Evolutionary conservation across 2,329 filamentous ascomycete genomes (phyloP), one percentile per base, ranked within the genome.

Genomic region (Aspergillus sp.): DNA sequence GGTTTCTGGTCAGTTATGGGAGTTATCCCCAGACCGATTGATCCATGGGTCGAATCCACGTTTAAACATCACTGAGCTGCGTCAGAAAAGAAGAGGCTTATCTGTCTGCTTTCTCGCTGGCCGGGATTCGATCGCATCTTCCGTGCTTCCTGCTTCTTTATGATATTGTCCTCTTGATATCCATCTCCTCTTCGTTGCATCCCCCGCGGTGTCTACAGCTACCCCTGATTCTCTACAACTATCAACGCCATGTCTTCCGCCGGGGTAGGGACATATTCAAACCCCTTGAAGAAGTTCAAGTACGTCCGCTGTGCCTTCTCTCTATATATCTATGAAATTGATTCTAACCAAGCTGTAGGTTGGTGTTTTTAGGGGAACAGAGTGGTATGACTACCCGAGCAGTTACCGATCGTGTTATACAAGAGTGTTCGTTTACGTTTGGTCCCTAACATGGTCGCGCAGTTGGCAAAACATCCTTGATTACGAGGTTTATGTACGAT

Each of bases 221-320:
- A 52, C 63, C 64, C 63, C 63, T 66, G 57, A 68, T 55, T 56
- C 51, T 46, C 53, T 51, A 54, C 52, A 54, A 48, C 51, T 42
- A 60, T 65, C 70, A 80, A 39, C 36, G 27, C 67, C 67, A 95
- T 95, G 90, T 87, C 90, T 70, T 66, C 69, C 51, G 82, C 88
- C 73, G 73, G 72, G 49, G 83, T 83, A 64, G 87, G 86, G 70
- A 88, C 87, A 56, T 98, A 97, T 79, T 96, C 94, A 71, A 97
- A 97, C 78, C 93, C 93, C 63, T 78, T 98, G 74, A 98, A 98
- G 86, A 98, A 98, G 74, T 98, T 97, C 85, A 98, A 98, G 90
- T 96, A 77, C 49, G 72, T 57, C 32, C 19, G 29, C 38, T 48
- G 19, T 26, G 36, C 19, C 33, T 38, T 34, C 26, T 26, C 28